Base-by-base conservation (phyloP, 2,329 filamentous ascomycete species). In the Neofusicoccum parvum region DNA sequence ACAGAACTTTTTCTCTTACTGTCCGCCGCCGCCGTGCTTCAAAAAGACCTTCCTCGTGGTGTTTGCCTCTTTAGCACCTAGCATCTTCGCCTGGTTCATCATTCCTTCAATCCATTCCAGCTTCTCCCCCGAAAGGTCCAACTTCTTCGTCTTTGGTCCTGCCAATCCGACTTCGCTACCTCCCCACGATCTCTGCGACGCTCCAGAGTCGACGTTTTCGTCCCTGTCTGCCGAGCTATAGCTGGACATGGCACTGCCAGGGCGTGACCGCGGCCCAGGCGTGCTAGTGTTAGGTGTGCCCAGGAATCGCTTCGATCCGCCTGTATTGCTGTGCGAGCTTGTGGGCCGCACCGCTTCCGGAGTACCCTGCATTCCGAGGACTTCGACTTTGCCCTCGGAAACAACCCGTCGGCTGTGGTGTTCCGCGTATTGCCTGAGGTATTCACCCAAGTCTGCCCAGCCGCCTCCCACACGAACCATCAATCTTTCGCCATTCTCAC, bases 381-480 rank as follows among this genome's bases (percentile, higher is more conserved):
- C 80, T 69, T 88, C 86, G 14, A 88, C 81, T 41, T 80, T 80
- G 12, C 81, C 81, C 43, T 87, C 85, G 34, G 82, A 83, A 20
- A 85, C 82, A 36, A 85, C 83, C 50, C 86, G 88, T n/a, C 92
- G 89, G 49, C 92, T 91, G 75, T 99, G 95, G 74, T 99, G 95
- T 66, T 89, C 88, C 7, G 93, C 94, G 72, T 97, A 99, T 76
- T 97, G 92, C 71, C 93, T 90, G 48, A 99, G 84, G 74, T 97
- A 99, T 77, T 98, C 95, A 43, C 91, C 94, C 20, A 99, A 82
- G 77, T 99, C 95, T 14, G 94, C 93, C 95, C 95, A 99, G n/a
- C 95, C 95, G 66, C 95, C 95, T 12, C 95, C 95, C 12, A 99
- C 94, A 41, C 95, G 91, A 7, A 99, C 95, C 95, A 99, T 98